Conservation (phyloP, 441 rosid genomes). For the Mallotus japonicus region DNA sequence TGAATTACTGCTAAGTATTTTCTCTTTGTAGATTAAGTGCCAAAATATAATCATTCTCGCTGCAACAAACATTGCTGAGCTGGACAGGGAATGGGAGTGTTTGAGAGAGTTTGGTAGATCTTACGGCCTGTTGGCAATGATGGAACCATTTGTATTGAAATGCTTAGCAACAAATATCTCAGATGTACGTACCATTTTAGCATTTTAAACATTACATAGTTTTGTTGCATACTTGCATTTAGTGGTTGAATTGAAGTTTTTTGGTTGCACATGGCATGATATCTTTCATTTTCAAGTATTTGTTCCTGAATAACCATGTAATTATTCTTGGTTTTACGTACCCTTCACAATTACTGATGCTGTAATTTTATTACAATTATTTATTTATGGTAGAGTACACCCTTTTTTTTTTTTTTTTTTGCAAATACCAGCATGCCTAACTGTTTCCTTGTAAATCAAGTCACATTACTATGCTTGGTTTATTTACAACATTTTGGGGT, state of each 20-base stretch:
- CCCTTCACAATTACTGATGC: not conserved
- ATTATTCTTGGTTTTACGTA: not conserved
- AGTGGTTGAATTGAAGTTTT: not conserved
- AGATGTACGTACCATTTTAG: slow-evolving; percentile 46
- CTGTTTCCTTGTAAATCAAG: too few species aligned
- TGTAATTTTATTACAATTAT: not conserved
- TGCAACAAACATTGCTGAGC: slow-evolving; percentile 69
- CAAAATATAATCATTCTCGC: slow-evolving; percentile 67
- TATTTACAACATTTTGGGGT: not conserved
- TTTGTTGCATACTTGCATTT: not conserved
- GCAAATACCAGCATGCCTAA: too few species aligned
- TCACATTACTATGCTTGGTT: not conserved
- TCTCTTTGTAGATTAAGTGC: slow-evolving; percentile 68
- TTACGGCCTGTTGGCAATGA: slow-evolving; percentile 40
- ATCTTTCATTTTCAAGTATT: not conserved
- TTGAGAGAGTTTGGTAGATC: slow-evolving; percentile 53
- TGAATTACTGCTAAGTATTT: slow-evolving; percentile 15
- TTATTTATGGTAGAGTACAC: not conserved
- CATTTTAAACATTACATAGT: not conserved
- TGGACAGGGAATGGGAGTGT: slow-evolving; percentile 83
- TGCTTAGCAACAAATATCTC: slow-evolving; percentile 49
- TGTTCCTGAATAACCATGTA: not conserved
- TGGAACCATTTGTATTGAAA: slow-evolving; percentile 57
- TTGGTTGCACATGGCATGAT: not conserved
- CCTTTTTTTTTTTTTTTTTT: not conserved